A percentile compares a stretch with the other conserved stretches of the same genome.
These are phyloP conservation scores for Fusarium goolgardi DNA, from an alignment of 2,329 filamentous ascomycete species.

Conservation along the genomic window DNA sequence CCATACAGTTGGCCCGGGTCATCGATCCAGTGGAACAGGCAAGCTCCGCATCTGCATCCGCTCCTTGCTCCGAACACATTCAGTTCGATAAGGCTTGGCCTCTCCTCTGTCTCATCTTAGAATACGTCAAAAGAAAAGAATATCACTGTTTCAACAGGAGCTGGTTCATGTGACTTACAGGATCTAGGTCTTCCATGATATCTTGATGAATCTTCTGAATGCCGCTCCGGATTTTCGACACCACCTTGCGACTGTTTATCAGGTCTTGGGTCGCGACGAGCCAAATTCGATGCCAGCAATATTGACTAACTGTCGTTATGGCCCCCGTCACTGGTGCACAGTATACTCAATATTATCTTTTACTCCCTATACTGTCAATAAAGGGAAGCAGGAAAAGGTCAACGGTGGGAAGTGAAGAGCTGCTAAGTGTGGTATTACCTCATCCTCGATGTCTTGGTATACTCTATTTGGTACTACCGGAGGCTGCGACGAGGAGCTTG, in stretches of 20 bases:
- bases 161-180: background rate
- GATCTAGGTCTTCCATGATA: background rate
- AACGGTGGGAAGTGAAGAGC: background rate
- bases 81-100: background rate
- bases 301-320: background rate
- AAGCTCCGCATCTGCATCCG: background rate
- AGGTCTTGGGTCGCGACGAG: background rate
- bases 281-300: background rate
- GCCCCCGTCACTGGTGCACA: background rate
- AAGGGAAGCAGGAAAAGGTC: background rate
- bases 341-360: background rate
- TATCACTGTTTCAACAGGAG: background rate
- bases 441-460: background rate
- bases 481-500: background rate
- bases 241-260: background rate
- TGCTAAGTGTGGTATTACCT: background rate
- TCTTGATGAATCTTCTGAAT: background rate
- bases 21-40: slow-evolving; percentile 58
- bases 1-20: slow-evolving; percentile 21
- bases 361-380: background rate
- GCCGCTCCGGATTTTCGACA: background rate
- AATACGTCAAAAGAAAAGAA: background rate
- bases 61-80: background rate
- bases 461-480: background rate
- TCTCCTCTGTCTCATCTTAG: background rate